Evolutionary conservation across 768 basidiomycete species (phyloP).

Genomic region (Tylopilus subfusipes): DNA sequence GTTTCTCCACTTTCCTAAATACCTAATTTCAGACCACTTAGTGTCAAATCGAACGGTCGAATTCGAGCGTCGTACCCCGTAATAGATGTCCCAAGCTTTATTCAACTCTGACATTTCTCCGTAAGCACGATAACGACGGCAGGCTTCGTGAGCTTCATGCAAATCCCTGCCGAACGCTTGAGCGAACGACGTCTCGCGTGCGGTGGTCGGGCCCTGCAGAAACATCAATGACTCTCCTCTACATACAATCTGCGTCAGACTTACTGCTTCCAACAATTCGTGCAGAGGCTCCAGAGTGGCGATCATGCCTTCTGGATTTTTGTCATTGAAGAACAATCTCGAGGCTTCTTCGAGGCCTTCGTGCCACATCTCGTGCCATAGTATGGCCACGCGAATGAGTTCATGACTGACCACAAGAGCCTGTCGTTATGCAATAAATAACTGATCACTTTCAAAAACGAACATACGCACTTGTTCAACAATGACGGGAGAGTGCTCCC

Average conservation of each 20-base stretch:
- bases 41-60: neutral
- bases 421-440: slow-evolving; percentile 34
- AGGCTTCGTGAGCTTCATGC: slow-evolving; percentile 88
- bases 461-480: slow-evolving; percentile 71
- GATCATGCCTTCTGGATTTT: slow-evolving; percentile 97
- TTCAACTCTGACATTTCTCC: slow-evolving; percentile 89
- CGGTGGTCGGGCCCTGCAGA: slow-evolving; percentile 83
- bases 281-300: slow-evolving; percentile 88
- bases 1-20: slow-evolving; percentile 95
- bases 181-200: slow-evolving; percentile 90
- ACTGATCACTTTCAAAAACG: neutral
- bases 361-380: slow-evolving; percentile 99
- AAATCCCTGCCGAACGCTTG: slow-evolving; percentile 94
- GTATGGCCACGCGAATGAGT: slow-evolving; percentile 92
- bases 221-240: slow-evolving; percentile 1
- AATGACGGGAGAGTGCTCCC: slow-evolving; percentile 81
- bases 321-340: slow-evolving; percentile 92
- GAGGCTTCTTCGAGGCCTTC: slow-evolving; percentile 98
- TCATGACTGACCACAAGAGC: slow-evolving; percentile 89
- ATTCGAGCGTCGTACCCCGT: slow-evolving; percentile 55
- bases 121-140: slow-evolving; percentile 78
- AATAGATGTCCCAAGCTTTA: slow-evolving; percentile 99
- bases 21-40: slow-evolving; percentile 47
- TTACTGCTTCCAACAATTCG: slow-evolving; percentile 81
- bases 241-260: slow-evolving; percentile 16